A percentile compares a stretch with the other conserved stretches of the same genome.
Conservation (phyloP, 2,329 filamentous ascomycete species). For the Phaeomoniella chlamydospora region DNA sequence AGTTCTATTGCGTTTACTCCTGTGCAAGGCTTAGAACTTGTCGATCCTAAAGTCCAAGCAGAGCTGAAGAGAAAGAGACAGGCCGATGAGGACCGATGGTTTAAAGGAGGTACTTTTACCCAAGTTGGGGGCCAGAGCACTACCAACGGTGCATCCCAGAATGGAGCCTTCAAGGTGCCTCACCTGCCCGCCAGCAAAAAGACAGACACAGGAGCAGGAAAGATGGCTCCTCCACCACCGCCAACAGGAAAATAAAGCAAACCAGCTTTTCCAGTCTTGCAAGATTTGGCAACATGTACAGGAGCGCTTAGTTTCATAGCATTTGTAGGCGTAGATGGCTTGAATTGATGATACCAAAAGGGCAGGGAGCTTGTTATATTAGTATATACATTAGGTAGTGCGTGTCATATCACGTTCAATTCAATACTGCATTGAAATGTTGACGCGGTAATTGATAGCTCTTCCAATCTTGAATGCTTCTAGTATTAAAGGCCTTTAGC, state of each 20-base stretch:
- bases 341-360: too few species aligned
- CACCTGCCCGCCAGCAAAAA: constrained; percentile 61
- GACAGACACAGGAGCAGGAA: constrained; percentile 41
- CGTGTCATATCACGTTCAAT: too few species aligned
- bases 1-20: constrained; percentile 88
- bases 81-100: constrained; percentile 90
- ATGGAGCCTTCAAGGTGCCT: constrained; percentile 70
- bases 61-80: constrained; percentile 83
- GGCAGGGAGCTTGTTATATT: too few species aligned
- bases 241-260: constrained; percentile 8
- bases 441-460: too few species aligned
- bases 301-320: too few species aligned
- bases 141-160: constrained; percentile 23
- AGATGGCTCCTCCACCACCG: constrained; percentile 26
- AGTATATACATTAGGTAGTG: too few species aligned
- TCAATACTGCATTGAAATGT: too few species aligned
- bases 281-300: too few species aligned
- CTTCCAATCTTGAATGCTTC: too few species aligned
- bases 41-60: constrained; percentile 80
- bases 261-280: too few species aligned
- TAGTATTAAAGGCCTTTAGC: too few species aligned
- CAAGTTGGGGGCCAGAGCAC: constrained; percentile 46
- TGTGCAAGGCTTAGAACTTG: constrained; percentile 84
- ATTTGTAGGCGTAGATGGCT: too few species aligned
- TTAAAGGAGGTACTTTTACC: constrained; percentile 94